Conservation (phyloP, 495 filamentous ascomycete species). For the Penicillium verhagenii region DNA sequence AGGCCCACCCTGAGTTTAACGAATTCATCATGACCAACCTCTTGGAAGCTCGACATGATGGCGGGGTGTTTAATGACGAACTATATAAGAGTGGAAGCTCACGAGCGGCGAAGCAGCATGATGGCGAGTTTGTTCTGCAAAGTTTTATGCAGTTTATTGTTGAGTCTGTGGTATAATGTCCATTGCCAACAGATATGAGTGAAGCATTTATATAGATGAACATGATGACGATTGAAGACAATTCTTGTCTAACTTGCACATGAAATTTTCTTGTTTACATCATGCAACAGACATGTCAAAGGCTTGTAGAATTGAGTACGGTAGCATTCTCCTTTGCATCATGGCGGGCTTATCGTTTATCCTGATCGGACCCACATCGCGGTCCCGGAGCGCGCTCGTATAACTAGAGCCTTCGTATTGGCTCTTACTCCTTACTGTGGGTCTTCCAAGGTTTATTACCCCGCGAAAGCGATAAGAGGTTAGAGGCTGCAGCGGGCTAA, state of each 20-base stretch:
- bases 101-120: constrained; percentile 52
- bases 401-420: no score
- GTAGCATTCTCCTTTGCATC: no score
- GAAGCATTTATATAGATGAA: no score
- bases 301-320: neutral
- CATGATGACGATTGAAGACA: no score
- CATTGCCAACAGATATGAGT: no score
- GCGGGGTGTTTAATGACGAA: constrained; percentile 63
- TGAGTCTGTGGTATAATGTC: constrained; percentile 28
- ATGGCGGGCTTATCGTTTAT: neutral
- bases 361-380: constrained; percentile 15
- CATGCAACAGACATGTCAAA: no score
- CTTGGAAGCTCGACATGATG: constrained; percentile 55
- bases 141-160: constrained; percentile 70
- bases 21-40: constrained; percentile 67
- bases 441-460: no score
- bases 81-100: constrained; percentile 58
- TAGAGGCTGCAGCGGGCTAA: no score
- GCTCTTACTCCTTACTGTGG: no score
- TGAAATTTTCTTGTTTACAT: no score
- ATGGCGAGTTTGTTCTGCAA: constrained; percentile 63
- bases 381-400: constrained; percentile 20
- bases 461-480: no score
- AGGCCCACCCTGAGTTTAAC: constrained; percentile 89
- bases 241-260: no score